Evolutionary conservation across 345 rosid genomes (phyloP).

Genomic region (Eucalyptus regnans): DNA sequence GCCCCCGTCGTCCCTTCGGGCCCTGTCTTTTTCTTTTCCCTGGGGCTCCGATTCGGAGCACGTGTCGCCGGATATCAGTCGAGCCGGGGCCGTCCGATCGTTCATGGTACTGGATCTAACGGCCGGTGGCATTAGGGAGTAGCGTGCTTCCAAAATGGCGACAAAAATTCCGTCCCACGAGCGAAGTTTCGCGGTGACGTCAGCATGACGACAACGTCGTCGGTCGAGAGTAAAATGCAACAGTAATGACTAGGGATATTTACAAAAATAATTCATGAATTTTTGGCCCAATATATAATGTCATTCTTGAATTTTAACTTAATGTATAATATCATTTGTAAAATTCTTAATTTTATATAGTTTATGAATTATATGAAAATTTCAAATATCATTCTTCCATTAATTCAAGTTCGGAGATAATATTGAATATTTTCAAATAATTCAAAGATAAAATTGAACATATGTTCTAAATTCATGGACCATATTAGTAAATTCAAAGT

Average conservation of each 20-base stretch:
- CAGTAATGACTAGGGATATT: fast-evolving
- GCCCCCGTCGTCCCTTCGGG: not conserved
- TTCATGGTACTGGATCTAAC: not conserved
- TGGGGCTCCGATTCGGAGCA: not conserved
- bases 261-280: not conserved
- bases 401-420: fast-evolving
- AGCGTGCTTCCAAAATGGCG: not conserved
- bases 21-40: not conserved
- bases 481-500: too few species aligned
- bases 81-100: not conserved
- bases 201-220: not conserved
- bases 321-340: fast-evolving
- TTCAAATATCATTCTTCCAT: fast-evolving
- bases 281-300: fast-evolving
- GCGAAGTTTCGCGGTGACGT: not conserved
- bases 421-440: too few species aligned
- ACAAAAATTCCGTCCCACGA: not conserved
- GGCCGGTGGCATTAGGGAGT: not conserved
- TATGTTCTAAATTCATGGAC: fast-evolving
- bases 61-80: not conserved
- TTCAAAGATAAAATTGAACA: not conserved
- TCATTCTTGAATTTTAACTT: fast-evolving
- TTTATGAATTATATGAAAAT: not conserved
- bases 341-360: not conserved
- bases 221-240: not conserved